Evolutionary conservation across 2,329 filamentous ascomycete species (phyloP), one percentile per base, ranked within the genome.

Genomic region (Salinomyces thailandicus): DNA sequence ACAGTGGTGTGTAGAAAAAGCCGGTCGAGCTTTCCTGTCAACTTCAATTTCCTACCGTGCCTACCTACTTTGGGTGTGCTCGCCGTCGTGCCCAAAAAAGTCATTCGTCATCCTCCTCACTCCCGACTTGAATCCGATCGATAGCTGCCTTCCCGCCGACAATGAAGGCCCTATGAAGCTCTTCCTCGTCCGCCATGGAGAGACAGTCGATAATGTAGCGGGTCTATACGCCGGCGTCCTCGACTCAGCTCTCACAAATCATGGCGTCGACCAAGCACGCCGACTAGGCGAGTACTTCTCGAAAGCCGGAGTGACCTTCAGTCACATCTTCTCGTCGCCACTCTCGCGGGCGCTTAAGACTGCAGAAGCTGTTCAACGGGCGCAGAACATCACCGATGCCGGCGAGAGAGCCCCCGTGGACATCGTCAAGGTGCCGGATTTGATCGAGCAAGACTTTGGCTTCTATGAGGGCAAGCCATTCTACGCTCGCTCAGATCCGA

Each of bases 161-260:
- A 16, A 35, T 35, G 31, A 31, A 9, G 19, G 18, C 31, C 24
- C 31, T 30, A 75, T 81, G 73, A 71, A 69, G 53, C 59, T 94
- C 37, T 77, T 86, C 52, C 71, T 94, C 50, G 76, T 93, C 52
- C 79, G 86, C 38, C 86, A 94, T 68, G 86, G 80, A 54, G 86
- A 94, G 64, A 89, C 85, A 12, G 82, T 93, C 46, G 83, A 94
- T 62, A 94, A 94, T 59, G 80, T 91, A 40, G 81, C 80, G 27
- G 39, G 78, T 37, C 62, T 84, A 41, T 87, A 82, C 62, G 86
- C 86, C 49, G 86, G 86, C 41, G 74, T 77, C 35, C 81, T 77
- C 57, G 84, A 94, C 62, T 89, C 85, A 1, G 66, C 75, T 27
- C 67, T 94, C 49, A 93, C 86, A 16, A 79, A 77, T 45, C 84